These are phyloP conservation scores for Spergularia marina DNA, from an alignment of 148 eudicot genomes.

Conservation along the genomic window DNA sequence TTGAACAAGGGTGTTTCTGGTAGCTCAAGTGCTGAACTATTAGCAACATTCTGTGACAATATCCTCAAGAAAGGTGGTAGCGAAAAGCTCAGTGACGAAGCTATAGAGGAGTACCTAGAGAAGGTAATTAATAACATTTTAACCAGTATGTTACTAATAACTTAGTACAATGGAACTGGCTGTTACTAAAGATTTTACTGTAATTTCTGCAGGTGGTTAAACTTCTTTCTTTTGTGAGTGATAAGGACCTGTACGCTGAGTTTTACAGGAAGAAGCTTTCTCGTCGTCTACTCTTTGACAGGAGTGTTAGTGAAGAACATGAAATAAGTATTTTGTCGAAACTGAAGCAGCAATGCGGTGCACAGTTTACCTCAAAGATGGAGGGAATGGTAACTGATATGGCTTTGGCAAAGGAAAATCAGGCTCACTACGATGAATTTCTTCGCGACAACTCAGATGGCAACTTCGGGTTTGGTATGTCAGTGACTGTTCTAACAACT, in stretches of 20 bases:
- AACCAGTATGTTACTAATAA: neutral
- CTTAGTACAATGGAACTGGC: neutral
- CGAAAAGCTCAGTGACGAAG: slow-evolving; percentile 88
- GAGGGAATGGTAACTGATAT: slow-evolving; percentile 93
- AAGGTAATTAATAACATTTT: slow-evolving; percentile 40
- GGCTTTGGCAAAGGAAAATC: slow-evolving; percentile 74
- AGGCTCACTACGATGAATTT: slow-evolving; percentile 68
- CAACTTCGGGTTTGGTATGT: slow-evolving; percentile 69
- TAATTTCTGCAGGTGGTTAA: slow-evolving; percentile 54
- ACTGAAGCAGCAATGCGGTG: slow-evolving; percentile 87
- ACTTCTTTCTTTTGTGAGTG: slow-evolving; percentile 76
- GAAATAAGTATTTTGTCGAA: slow-evolving; percentile 77
- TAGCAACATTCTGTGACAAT: slow-evolving; percentile 85
- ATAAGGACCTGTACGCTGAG: slow-evolving; percentile 82
- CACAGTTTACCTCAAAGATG: slow-evolving; percentile 88
- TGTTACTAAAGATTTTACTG: neutral
- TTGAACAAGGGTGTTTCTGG: slow-evolving; percentile 87
- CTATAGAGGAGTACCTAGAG: slow-evolving; percentile 80
- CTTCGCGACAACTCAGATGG: slow-evolving; percentile 39
- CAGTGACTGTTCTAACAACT: slow-evolving; percentile 80
- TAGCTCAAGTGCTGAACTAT: slow-evolving; percentile 81
- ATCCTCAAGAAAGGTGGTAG: slow-evolving; percentile 84
- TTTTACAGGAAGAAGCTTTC: slow-evolving; percentile 86
- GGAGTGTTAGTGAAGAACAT: slow-evolving; percentile 81
- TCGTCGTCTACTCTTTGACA: slow-evolving; percentile 74